Percentiles rank a stretch among this genome's conserved stretches.
Evolutionary conservation across 352 stramenopile genomes (phyloP).

Genomic region (Phytopythium delawarense): DNA sequence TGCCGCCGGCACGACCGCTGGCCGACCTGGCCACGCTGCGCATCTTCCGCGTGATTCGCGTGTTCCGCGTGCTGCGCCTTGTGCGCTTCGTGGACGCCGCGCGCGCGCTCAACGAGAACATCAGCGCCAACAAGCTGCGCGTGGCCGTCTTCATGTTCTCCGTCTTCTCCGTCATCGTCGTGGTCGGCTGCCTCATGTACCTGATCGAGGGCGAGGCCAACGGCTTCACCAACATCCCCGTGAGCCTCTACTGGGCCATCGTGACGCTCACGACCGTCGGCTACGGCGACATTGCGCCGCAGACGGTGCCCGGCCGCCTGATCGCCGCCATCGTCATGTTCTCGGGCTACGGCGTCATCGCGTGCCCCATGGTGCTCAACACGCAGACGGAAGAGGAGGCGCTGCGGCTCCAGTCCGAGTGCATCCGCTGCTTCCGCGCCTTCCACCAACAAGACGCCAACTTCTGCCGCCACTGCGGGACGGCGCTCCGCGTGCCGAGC

Average conservation of each 20-base stretch:
- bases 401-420: conserved; percentile 62
- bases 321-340: conserved; percentile 86
- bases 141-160: conserved; percentile 76
- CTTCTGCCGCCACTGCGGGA: conserved; percentile 76
- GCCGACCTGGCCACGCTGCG: conserved; percentile 63
- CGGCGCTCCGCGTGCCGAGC: conserved; percentile 38
- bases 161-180: conserved; percentile 71
- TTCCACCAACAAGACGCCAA: conserved; percentile 80
- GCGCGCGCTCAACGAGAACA: conserved; percentile 67
- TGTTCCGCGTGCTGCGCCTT: conserved; percentile 71
- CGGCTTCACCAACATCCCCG: conserved; percentile 85
- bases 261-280: conserved; percentile 87
- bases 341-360: conserved; percentile 82
- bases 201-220: conserved; percentile 74
- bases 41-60: conserved; percentile 76
- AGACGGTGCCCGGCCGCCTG: conserved; percentile 76
- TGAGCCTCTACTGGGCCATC: conserved; percentile 86
- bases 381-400: conserved; percentile 43
- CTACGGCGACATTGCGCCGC: conserved; percentile 81
- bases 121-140: conserved; percentile 74
- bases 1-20: conserved; percentile 48
- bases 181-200: conserved; percentile 84
- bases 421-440: conserved; percentile 64
- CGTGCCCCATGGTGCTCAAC: conserved; percentile 77
- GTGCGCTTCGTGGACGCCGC: conserved; percentile 71